These are phyloP conservation scores for Colletotrichum sp. DNA, from an alignment of 2,329 filamentous ascomycete genomes.

Conservation along the genomic window DNA sequence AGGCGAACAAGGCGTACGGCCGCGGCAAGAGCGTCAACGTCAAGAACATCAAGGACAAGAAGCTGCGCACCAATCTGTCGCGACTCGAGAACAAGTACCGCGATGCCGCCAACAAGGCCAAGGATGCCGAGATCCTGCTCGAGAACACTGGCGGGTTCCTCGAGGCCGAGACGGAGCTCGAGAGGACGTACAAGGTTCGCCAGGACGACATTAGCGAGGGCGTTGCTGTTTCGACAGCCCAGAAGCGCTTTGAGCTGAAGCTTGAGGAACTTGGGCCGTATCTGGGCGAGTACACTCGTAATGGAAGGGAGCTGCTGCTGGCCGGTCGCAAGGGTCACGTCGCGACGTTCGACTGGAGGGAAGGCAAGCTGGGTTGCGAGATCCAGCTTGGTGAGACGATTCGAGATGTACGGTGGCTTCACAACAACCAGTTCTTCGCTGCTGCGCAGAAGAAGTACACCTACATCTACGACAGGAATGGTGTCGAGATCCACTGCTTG, in stretches of 20 bases:
- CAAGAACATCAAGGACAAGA: slow-evolving; percentile 83
- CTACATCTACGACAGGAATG: slow-evolving; percentile 93
- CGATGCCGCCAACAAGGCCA: slow-evolving; percentile 80
- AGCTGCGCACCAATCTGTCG: slow-evolving; percentile 81
- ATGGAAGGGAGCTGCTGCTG: slow-evolving; percentile 84
- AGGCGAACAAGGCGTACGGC: slow-evolving; percentile 81
- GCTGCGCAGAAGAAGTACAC: slow-evolving; percentile 96
- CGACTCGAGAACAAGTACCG: slow-evolving; percentile 83
- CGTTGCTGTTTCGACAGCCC: slow-evolving; percentile 82
- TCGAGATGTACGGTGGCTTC: slow-evolving; percentile 87
- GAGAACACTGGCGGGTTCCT: slow-evolving; percentile 87
- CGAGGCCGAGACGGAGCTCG: slow-evolving; percentile 85
- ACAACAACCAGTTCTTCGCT: slow-evolving; percentile 94
- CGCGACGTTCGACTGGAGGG: slow-evolving; percentile 95
- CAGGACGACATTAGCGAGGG: slow-evolving; percentile 82
- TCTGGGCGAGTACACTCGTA: slow-evolving; percentile 85
- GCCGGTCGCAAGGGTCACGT: slow-evolving; percentile 93
- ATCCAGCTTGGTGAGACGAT: slow-evolving; percentile 90
- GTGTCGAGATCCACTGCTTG: slow-evolving; percentile 91
- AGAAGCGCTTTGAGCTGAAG: slow-evolving; percentile 91
- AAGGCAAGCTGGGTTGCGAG: slow-evolving; percentile 89
- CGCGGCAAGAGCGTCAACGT: slow-evolving; percentile 78
- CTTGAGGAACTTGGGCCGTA: slow-evolving; percentile 87
- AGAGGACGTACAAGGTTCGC: slow-evolving; percentile 89
- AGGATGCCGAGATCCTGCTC: slow-evolving; percentile 93